phyloP scores from a whole-genome alignment of 441 rosid genomes.

The Jatropha podagrica region DNA sequence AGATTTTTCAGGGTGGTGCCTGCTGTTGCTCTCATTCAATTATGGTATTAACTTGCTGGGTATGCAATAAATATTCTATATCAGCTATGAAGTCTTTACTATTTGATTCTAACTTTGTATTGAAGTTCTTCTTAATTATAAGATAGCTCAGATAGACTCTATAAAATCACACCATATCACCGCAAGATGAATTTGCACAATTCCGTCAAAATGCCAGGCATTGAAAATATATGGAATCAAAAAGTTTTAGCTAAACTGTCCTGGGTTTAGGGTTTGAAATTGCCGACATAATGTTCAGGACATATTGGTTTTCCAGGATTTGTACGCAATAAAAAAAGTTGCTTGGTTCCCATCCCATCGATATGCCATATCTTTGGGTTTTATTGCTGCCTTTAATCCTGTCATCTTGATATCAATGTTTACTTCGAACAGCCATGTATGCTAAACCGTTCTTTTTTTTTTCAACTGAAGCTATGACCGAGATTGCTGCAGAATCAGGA shows the following conservation, averaged over 20 bases:
- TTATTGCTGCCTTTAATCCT: not conserved
- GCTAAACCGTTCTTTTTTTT: not conserved
- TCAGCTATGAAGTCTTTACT: not conserved
- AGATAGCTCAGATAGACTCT: not conserved
- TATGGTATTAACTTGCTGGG: not conserved
- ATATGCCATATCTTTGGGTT: not conserved
- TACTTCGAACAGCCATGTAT: not conserved
- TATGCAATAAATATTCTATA: not conserved
- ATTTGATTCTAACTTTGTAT: not conserved
- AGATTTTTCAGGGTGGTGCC: not conserved
- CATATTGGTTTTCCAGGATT: not conserved
- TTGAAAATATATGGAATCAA: not conserved
- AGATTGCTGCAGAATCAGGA: not conserved
- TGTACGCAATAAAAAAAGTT: not conserved
- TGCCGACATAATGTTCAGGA: not conserved
- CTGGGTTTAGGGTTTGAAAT: not conserved
- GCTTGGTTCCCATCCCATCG: not conserved
- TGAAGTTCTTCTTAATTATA: not conserved
- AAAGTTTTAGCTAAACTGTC: not conserved
- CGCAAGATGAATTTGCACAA: not conserved
- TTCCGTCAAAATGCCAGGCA: not conserved
- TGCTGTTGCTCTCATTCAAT: not conserved
- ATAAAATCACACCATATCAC: not conserved
- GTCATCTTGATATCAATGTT: not conserved
- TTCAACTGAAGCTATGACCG: not conserved